A percentile compares a stretch with the other conserved stretches of the same genome.
phyloP scores from a whole-genome alignment of 352 stramenopile genomes.

The Pythium apleroticum region DNA sequence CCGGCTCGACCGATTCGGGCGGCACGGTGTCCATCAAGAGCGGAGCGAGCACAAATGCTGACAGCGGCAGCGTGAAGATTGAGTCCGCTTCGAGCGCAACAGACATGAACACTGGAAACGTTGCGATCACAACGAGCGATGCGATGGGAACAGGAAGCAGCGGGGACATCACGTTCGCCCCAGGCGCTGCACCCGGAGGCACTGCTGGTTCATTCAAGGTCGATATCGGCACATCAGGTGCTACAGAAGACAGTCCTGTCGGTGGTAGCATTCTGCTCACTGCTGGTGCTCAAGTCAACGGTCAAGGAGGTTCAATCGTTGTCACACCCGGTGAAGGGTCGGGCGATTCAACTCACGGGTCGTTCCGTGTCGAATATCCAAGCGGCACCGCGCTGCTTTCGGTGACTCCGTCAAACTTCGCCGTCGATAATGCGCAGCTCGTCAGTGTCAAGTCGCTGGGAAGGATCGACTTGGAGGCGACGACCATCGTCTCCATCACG shows the following conservation, averaged over 20 bases:
- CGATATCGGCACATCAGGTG: constrained; percentile 36
- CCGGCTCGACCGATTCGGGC: constrained; percentile 17
- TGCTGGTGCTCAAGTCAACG: constrained; percentile 36
- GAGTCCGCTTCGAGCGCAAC: constrained; percentile 24
- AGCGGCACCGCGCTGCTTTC: constrained; percentile 31
- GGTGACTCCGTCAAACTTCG: constrained; percentile 31
- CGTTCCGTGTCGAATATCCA: constrained; percentile 45
- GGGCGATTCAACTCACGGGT: constrained; percentile 26
- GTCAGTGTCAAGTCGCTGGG: constrained; percentile 33
- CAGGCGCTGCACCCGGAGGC: constrained; percentile 28
- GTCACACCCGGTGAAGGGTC: constrained; percentile 39
- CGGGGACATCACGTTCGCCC: constrained; percentile 39
- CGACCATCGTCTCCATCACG: constrained; percentile 36
- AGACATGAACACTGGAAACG: constrained; percentile 30
- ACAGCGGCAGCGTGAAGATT: constrained; percentile 25
- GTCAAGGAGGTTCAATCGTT: constrained; percentile 41
- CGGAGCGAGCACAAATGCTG: constrained; percentile 20
- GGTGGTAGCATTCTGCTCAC: constrained; percentile 37
- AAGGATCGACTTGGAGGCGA: constrained; percentile 35
- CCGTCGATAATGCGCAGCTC: constrained; percentile 36
- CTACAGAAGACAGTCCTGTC: not conserved
- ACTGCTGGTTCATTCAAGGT: constrained; percentile 41
- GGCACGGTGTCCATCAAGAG: constrained; percentile 29
- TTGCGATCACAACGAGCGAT: constrained; percentile 34
- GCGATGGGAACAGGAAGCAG: constrained; percentile 34